Base-by-base conservation (phyloP, 169 alveolate species). In the Cryptosporidium sp. region DNA sequence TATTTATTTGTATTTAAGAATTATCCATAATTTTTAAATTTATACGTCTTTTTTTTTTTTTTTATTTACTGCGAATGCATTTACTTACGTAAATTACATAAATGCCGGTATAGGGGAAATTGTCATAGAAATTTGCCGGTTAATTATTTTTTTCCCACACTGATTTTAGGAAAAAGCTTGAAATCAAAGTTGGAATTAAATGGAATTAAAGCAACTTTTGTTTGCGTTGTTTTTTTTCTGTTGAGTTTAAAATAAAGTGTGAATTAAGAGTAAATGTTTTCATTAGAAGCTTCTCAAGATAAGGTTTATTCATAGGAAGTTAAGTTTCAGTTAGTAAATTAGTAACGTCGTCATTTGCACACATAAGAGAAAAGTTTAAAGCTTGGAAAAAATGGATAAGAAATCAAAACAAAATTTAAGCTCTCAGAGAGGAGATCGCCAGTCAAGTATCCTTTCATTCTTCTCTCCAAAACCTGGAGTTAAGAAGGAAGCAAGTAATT, bases 371-470 rank as follows among this genome's bases (percentile, higher is more conserved):
- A 18, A 44, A 16, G 31, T 7, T 60, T 31, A 48, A 48, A 48
- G 18, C 23, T n/a, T 5, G 67, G 67, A 44, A 1, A 72, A 73
- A 12, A 73, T 73, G 86, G 86, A 56, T 33, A 73, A 73, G 33
- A 29, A 39, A 58, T 10, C 23, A 21, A 73, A 21, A 26, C 62
- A 18, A n/a, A 65, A 37, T 26, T 52, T 33, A 33, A 65, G 26
- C 26, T 12, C 26, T 29, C 68, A 9, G 9, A 80, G 68, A 14
- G 61, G 60, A 7, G 84, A 72, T 35, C 70, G 85, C 6, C 92
- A 86, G 35, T 73, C 89, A 44, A 73, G 89, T 26, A 65, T 86
- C n/a, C 70, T 86, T 12, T 70, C 92, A 29, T 86, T 86, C 51
- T 86, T 86, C 39, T 62, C 89, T 42, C 89, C 75, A 44, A 62